These are phyloP conservation scores for Colletotrichum cordylinicola DNA, from an alignment of 2,329 filamentous ascomycete genomes.

Conservation along the genomic window DNA sequence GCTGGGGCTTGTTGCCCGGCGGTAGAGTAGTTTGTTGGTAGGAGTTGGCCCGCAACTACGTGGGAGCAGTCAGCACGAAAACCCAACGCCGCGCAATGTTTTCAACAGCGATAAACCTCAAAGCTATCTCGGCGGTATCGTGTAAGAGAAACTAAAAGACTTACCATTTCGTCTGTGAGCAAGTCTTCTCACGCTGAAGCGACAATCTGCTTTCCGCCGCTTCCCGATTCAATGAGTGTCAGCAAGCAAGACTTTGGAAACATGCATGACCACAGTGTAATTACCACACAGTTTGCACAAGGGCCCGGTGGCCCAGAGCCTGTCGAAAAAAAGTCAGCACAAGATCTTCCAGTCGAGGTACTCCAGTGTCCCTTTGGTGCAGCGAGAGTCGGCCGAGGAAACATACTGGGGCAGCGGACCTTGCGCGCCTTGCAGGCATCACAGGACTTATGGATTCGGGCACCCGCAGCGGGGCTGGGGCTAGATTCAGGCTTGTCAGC, in stretches of 20 bases:
- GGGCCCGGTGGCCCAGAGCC: slow-evolving; percentile 25
- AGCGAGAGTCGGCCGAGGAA: background rate
- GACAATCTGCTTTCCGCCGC: slow-evolving; percentile 21
- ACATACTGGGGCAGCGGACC: slow-evolving; percentile 43
- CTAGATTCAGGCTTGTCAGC: background rate
- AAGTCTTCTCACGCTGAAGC: slow-evolving; percentile 29
- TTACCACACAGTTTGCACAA: slow-evolving; percentile 34
- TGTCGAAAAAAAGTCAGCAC: background rate
- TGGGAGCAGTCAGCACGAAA: accelerated
- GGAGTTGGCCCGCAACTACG: slow-evolving; percentile 19
- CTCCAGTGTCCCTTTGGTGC: background rate
- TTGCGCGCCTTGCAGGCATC: slow-evolving; percentile 46
- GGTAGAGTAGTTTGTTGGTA: background rate
- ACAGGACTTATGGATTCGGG: slow-evolving; percentile 35
- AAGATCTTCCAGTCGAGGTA: background rate
- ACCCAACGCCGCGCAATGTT: accelerated
- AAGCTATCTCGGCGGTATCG: background rate
- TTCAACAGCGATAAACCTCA: background rate
- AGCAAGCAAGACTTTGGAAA: background rate
- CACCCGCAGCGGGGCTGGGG: background rate
- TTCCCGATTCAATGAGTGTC: slow-evolving; percentile 5
- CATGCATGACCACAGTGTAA: background rate
- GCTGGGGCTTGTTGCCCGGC: background rate
- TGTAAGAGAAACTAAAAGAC: background rate
- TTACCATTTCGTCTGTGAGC: slow-evolving; percentile 28